Evolutionary conservation across 306 rosid genomes (phyloP), one percentile per base, ranked within the genome.

Genomic region (Spatholobus suberectus): DNA sequence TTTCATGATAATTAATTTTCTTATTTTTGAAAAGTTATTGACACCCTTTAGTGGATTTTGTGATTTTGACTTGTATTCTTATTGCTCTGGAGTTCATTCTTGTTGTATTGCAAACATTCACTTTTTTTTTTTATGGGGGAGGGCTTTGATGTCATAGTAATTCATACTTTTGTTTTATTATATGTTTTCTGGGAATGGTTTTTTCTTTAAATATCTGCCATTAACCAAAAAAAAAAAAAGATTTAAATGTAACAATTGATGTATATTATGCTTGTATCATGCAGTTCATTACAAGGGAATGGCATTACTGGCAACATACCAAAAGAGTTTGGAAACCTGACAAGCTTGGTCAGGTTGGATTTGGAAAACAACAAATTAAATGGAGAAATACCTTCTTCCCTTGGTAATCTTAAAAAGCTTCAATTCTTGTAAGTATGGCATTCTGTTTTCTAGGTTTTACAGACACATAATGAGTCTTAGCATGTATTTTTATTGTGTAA

Each of bases 281-380:
- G 85, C 92, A 96, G 99, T 79, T 81, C 90, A 38, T 88, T 96
- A 86, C 97, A 90, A 89, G 97, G 97, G 73, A 96, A 96, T 91
- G 85, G 75, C 58, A 94, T 96, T 55, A 87, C 89, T 24, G 99
- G 98, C 14, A 83, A 40, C 38, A 91, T 96, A 80, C 98, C 99
- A 12, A 73, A 89, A 84, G 97, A 92, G 82, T 80, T 92, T 11
- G 99, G 98, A 76, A 89, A 91, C 81, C 78, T 96, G 76, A 89
- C 89, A 51, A 92, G 81, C 78, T 88, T 96, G 89, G 18, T 14
- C 73, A 91, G 89, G 85, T 91, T 96, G 87, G 94, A 96, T 88
- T 88, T 96, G 91, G 91, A 81, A 84, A 83, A 83, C 78, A 96
- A 96, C 82, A 90, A 82, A 75, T 88, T 96, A 79, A 85, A 73